Conservation (phyloP, 169 alveolate genomes). For the Plasmodium malariae region DNA sequence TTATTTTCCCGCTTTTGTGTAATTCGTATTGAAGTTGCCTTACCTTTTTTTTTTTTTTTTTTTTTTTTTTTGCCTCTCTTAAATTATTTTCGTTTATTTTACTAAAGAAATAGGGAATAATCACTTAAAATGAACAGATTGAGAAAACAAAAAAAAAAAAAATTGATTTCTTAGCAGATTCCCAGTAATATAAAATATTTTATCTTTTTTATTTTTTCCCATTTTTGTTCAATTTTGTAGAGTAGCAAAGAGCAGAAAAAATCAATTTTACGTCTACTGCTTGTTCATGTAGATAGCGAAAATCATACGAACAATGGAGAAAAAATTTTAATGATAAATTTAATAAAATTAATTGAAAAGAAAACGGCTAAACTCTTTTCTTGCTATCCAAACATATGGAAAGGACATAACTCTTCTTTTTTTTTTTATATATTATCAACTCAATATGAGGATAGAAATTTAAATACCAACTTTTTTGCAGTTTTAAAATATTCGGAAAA, state of each 20-base stretch:
- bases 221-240: constrained; percentile 2
- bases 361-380: constrained; percentile 30
- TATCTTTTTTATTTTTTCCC: neutral
- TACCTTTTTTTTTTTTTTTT: too few relatives aligned
- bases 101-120: neutral
- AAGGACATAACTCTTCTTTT: constrained; percentile 48
- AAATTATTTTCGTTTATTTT: neutral
- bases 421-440: constrained; percentile 48
- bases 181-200: too few relatives aligned
- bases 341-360: constrained; percentile 43
- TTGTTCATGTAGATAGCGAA: constrained; percentile 74
- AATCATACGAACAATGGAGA: constrained; percentile 54
- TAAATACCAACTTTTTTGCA: constrained; percentile 21
- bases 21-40: too few relatives aligned
- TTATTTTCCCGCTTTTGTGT: too few relatives aligned
- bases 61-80: too few relatives aligned
- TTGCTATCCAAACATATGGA: constrained; percentile 56
- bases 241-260: neutral
- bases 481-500: constrained; percentile 16
- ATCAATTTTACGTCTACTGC: constrained; percentile 43
- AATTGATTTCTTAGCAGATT: neutral
- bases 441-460: constrained; percentile 36
- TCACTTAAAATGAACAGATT: neutral
- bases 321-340: constrained; percentile 62
- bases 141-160: neutral